Conservation (phyloP, 1,284 basidiomycete genomes). For the Ceratobasidium sp. region DNA sequence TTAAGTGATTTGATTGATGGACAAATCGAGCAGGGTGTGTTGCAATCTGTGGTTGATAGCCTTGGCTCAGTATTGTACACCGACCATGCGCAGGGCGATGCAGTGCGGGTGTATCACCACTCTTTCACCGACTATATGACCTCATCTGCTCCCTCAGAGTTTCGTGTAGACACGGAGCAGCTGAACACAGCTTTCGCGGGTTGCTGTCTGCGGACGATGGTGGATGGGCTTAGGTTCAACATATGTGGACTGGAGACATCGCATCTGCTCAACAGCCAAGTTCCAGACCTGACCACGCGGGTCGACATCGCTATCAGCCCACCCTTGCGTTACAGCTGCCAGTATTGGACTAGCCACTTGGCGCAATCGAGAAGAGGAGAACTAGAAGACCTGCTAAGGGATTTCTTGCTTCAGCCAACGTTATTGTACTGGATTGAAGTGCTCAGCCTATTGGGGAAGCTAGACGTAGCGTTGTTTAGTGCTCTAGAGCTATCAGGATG, state of each 20-base stretch:
- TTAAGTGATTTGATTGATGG: neutral
- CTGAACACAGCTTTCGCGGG: slow-evolving; percentile 6
- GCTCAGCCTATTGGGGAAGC: neutral
- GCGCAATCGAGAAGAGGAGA: neutral
- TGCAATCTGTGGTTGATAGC: neutral
- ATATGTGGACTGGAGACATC: slow-evolving; percentile 29
- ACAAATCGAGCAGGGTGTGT: too few species aligned
- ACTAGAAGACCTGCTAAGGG: neutral
- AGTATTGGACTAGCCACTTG: slow-evolving; percentile 22
- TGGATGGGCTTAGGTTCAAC: slow-evolving; percentile 10
- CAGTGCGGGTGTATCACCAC: slow-evolving; percentile 30
- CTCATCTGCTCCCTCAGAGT: neutral
- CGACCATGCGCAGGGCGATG: neutral
- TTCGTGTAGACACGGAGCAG: neutral
- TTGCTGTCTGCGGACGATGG: neutral
- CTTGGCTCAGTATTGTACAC: slow-evolving; percentile 33
- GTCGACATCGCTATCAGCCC: neutral
- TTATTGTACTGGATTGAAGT: slow-evolving; percentile 39
- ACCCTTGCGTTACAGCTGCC: slow-evolving; percentile 18
- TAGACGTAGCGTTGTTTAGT: neutral
- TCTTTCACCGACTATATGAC: slow-evolving; percentile 41
- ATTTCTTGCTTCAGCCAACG: neutral
- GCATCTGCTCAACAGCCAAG: neutral
- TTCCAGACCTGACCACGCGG: neutral
- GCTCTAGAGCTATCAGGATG: neutral